Base-by-base conservation (phyloP, 306 rosid species). In the Delonix regia region DNA sequence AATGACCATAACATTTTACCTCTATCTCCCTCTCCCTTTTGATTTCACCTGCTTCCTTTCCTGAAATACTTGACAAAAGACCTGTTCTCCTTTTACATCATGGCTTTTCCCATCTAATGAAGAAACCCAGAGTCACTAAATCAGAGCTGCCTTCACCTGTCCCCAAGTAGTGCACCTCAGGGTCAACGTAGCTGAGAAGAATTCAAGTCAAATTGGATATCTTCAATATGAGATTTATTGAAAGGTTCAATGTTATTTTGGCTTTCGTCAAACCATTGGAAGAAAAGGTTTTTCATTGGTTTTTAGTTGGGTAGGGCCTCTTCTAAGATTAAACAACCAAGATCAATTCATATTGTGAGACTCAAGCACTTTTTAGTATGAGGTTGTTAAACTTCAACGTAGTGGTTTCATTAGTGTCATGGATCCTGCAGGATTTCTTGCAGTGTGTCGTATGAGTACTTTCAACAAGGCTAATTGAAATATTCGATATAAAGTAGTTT, bases 221-320 rank as follows among this genome's bases (percentile, higher is more conserved):
- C 71, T 28, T 64, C 52, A 24, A 33, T 61, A 9, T 61, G 53
- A 39, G 55, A 55, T 45, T 75, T 56, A 36, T 72, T 48, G 53
- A 33, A 24, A 27, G 75, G 49, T 34, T 34, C 22, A 74, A 51
- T 62, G 34, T 16, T 21, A 45, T 63, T 22, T 69, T 68, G 52
- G 53, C 53, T 34, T 44, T 64, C 30, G 10, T 34, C 21, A 39
- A 51, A 41, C 34, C 34, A 22, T 82, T 77, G 41, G 49, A 77
- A 69, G 77, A 44, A 45, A 15, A 48, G 42, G 57, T 11, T n/a
- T 42, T 77, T 16, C n/a, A 18, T 39, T 34, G 44, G 45, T 62
- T 33, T 62, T 25, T 18, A 33, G 44, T 34, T 34, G 14, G 38
- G 45, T 34, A 62, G 45, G 15, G 42, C 36, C 42, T 33, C 13